A percentile compares a stretch with the other conserved stretches of the same genome.
Evolutionary conservation across 345 rosid genomes (phyloP).

Genomic region (Brassica incana): DNA sequence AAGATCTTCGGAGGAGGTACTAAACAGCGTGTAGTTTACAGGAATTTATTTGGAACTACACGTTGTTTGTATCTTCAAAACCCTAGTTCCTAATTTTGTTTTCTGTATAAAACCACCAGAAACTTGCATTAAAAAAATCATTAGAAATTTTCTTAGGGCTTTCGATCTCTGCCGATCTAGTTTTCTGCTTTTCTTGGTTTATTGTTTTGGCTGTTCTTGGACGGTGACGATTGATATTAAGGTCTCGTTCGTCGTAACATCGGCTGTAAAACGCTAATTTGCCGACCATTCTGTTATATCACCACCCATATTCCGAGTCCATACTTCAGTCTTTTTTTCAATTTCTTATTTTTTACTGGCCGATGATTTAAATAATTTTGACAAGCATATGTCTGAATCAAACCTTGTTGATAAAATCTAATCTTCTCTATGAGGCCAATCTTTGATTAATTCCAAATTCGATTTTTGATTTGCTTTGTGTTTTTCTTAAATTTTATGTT

Average conservation of each 20-base stretch:
- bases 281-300: slow-evolving; percentile 99
- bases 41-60: not conserved
- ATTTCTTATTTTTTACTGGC: slow-evolving; percentile 38
- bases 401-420: slow-evolving; percentile 59
- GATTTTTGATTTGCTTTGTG: not conserved
- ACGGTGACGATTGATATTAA: slow-evolving; percentile 68
- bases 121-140: not conserved
- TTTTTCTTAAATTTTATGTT: not conserved
- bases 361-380: slow-evolving; percentile 62
- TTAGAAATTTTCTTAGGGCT: not conserved
- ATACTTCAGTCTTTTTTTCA: not conserved
- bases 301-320: slow-evolving; percentile 98
- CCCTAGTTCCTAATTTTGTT: slow-evolving; percentile 15
- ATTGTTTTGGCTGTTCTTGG: slow-evolving; percentile 12
- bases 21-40: slow-evolving; percentile 7
- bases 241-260: slow-evolving; percentile 99
- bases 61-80: not conserved
- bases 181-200: not conserved
- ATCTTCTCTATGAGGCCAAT: slow-evolving; percentile 94
- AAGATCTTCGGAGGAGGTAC: not conserved
- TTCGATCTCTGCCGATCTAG: not conserved
- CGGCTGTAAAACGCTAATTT: slow-evolving; percentile 59
- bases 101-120: slow-evolving; percentile 14
- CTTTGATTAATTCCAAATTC: not conserved
- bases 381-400: slow-evolving; percentile 96